Conservation (phyloP, 164 flowering plant genomes). For the Protea cynaroides region DNA sequence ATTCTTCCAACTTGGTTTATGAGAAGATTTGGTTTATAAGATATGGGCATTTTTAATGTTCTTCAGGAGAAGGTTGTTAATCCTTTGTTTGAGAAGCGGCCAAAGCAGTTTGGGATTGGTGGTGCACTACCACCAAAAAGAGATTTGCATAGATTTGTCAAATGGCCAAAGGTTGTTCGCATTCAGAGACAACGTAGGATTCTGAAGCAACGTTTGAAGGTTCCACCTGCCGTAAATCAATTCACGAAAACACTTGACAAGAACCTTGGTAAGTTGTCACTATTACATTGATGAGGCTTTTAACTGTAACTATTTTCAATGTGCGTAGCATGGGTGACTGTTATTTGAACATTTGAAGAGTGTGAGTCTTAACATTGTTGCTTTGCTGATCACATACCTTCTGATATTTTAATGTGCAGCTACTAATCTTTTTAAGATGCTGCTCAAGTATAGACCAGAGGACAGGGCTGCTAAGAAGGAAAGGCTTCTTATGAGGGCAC, state of each 20-base stretch:
- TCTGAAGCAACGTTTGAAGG: slow-evolving; percentile 27
- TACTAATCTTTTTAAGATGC: slow-evolving; percentile 27
- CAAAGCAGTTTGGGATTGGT: slow-evolving; percentile 64
- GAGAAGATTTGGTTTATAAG: no score
- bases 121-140: slow-evolving; percentile 30
- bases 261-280: slow-evolving; percentile 17
- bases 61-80: slow-evolving; percentile 43
- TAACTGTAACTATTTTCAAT: no score
- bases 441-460: slow-evolving; percentile 22
- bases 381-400: no score
- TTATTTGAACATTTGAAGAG: no score
- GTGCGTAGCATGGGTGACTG: no score
- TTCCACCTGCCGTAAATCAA: slow-evolving; percentile 31
- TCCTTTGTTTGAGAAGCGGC: slow-evolving; percentile 64
- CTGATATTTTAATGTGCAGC: slow-evolving; percentile 11
- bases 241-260: slow-evolving; percentile 29
- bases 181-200: slow-evolving; percentile 28
- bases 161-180: slow-evolving; percentile 30
- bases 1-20: neutral
- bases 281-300: no score
- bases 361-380: no score
- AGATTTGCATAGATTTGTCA: slow-evolving; percentile 27
- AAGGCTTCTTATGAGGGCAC: slow-evolving; percentile 27
- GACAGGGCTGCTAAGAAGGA: slow-evolving; percentile 33
- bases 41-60: neutral